These are phyloP conservation scores for Crithidia bombi DNA, from an alignment of 208 protist species.

Conservation along the genomic window DNA sequence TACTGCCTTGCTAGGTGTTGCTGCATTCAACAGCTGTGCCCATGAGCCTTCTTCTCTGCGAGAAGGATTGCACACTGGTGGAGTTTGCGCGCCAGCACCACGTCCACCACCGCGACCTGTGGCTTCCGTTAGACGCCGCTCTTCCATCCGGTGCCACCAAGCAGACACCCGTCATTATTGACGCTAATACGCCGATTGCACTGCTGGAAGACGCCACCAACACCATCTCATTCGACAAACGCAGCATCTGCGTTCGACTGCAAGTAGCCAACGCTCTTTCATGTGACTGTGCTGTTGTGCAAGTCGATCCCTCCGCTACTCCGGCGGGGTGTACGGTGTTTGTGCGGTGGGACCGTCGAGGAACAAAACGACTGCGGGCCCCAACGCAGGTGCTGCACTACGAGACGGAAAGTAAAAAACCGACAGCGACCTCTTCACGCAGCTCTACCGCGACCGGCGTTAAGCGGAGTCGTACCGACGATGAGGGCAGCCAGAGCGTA, in stretches of 20 bases:
- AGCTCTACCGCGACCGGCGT: not conserved
- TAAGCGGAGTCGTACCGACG: constrained; percentile 25
- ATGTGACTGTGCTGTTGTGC: not conserved
- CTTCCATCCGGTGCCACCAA: constrained; percentile 21
- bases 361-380: constrained; percentile 39
- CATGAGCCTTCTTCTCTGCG: constrained; percentile 35
- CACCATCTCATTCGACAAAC: constrained; percentile 23
- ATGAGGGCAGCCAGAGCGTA: not conserved
- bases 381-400: constrained; percentile 53
- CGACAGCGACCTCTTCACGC: not conserved
- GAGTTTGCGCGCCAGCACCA: constrained; percentile 37
- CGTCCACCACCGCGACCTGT: constrained; percentile 44
- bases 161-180: constrained; percentile 38
- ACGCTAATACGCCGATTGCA: constrained; percentile 41
- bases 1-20: not conserved
- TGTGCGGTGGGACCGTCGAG: constrained; percentile 52
- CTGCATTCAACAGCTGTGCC: not conserved
- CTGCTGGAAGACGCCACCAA: constrained; percentile 45
- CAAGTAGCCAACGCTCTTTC: constrained; percentile 15
- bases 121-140: constrained; percentile 54
- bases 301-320: constrained; percentile 36
- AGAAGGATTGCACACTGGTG: constrained; percentile 28
- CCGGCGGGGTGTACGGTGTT: constrained; percentile 52
- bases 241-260: constrained; percentile 25
- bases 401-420: constrained; percentile 12